Percentiles rank a stretch among this genome's conserved stretches.
Conservation (phyloP, 257 asterid species). For the Lantana camara region DNA sequence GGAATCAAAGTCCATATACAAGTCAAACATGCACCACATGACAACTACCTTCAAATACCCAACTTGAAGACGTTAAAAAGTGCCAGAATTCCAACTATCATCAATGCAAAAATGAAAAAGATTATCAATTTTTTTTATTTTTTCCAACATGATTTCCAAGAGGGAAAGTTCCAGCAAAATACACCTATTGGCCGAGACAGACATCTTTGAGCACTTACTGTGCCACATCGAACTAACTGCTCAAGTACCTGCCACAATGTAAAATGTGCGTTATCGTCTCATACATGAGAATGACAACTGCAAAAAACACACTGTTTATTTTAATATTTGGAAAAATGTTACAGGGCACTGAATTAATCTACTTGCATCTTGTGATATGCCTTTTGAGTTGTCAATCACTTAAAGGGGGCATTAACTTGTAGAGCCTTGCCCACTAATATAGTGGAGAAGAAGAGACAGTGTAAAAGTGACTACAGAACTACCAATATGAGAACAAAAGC, state of each 20-base stretch:
- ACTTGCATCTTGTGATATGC: slow-evolving; percentile 12
- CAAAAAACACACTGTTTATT: slow-evolving; percentile 4
- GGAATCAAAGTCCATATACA: slow-evolving; percentile 20
- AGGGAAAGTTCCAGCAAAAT: slow-evolving; percentile 28
- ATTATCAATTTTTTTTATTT: slow-evolving; percentile 18
- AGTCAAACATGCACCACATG: background rate
- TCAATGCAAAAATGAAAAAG: slow-evolving; percentile 11
- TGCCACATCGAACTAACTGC: slow-evolving; percentile 32
- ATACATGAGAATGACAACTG: background rate
- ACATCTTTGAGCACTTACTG: slow-evolving; percentile 35
- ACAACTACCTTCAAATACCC: slow-evolving; percentile 19
- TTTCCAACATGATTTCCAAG: slow-evolving; percentile 2
- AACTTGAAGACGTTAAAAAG: background rate
- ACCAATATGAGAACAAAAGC: no score
- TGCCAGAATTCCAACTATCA: slow-evolving; percentile 1
- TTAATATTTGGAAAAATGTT: background rate
- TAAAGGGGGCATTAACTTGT: slow-evolving; percentile 16
- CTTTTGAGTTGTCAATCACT: slow-evolving; percentile 29
- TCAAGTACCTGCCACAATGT: slow-evolving; percentile 60
- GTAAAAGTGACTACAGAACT: slow-evolving; percentile 18
- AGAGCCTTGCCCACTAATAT: slow-evolving; percentile 15
- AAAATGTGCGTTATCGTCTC: slow-evolving; percentile 15
- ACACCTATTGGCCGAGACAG: slow-evolving; percentile 29
- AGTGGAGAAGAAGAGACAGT: slow-evolving; percentile 10
- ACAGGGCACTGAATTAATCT: background rate